Evolutionary conservation across 179 eudicot species (phyloP).

Genomic region (Vitellaria paradoxa): DNA sequence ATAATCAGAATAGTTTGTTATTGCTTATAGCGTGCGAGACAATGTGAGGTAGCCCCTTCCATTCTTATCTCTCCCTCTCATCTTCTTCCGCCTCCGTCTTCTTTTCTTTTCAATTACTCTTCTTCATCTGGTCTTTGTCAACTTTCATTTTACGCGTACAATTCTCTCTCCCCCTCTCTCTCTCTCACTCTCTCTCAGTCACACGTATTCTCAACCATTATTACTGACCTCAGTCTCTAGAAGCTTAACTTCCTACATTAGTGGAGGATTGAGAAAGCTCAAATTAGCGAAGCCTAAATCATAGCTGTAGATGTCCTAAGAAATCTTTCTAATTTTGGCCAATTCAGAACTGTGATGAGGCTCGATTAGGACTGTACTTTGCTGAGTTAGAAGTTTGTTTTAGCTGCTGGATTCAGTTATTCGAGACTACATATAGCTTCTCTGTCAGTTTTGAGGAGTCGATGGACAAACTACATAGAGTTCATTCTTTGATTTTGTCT

Average conservation of each 20-base stretch:
- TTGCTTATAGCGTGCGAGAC: constrained; percentile 13
- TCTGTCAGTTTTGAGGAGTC: not conserved
- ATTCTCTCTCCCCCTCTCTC: too few species aligned
- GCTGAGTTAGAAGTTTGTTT: not conserved
- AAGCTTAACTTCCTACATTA: not conserved
- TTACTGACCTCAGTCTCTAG: not conserved
- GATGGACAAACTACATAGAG: constrained; percentile 29
- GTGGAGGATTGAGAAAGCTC: not conserved
- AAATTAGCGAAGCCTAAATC: not conserved
- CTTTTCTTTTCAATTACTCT: not conserved
- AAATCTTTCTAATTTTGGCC: not conserved
- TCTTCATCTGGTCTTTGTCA: constrained; percentile 7
- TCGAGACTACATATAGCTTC: not conserved
- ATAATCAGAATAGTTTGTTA: not conserved
- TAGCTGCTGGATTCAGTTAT: not conserved
- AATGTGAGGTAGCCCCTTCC: not conserved
- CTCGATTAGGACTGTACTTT: not conserved
- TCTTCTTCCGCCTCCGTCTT: not conserved
- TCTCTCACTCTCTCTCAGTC: not conserved
- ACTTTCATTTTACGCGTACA: not conserved
- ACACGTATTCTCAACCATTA: not conserved
- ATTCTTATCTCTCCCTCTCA: too few species aligned
- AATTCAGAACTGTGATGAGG: not conserved
- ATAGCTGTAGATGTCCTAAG: not conserved
- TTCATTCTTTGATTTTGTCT: constrained; percentile 20